Conservation (phyloP, 495 filamentous ascomycete species). For the Penicillium cinerascens region DNA sequence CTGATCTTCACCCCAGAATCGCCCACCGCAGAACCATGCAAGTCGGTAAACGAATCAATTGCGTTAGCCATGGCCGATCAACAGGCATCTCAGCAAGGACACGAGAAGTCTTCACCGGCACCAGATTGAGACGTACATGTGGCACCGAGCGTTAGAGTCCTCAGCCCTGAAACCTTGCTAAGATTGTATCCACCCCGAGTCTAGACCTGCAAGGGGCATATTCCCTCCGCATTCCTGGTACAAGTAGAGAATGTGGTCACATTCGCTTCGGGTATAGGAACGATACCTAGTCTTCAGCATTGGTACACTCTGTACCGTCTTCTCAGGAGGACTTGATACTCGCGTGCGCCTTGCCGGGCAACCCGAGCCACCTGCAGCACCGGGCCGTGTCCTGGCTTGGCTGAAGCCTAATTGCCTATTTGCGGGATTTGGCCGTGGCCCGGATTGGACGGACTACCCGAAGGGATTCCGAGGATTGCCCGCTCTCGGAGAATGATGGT, state of each 20-base stretch:
- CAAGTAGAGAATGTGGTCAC: not conserved
- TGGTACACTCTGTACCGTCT: not conserved
- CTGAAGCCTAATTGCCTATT: slow-evolving; percentile 3
- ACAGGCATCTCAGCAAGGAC: not conserved
- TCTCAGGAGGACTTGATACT: no score
- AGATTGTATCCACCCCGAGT: not conserved
- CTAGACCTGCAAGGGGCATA: not conserved
- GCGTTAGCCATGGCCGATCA: not conserved
- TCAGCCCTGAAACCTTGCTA: not conserved
- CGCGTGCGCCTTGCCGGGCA: not conserved
- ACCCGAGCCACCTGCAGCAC: not conserved
- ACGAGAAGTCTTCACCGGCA: not conserved
- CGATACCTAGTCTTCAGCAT: not conserved
- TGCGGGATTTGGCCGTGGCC: slow-evolving; percentile 19
- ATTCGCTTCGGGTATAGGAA: not conserved
- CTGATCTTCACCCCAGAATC: slow-evolving; percentile 2
- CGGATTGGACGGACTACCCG: slow-evolving; percentile 19
- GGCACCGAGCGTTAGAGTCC: not conserved
- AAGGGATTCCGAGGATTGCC: slow-evolving; percentile 12
- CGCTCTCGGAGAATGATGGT: slow-evolving; percentile 12
- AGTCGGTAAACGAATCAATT: not conserved
- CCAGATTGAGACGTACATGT: not conserved
- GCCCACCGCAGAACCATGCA: not conserved
- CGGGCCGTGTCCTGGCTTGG: slow-evolving; percentile 12
- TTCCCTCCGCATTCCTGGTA: not conserved